Evolutionary conservation across 768 basidiomycete species (phyloP).

Genomic region (Holtermanniella nyarrowii): DNA sequence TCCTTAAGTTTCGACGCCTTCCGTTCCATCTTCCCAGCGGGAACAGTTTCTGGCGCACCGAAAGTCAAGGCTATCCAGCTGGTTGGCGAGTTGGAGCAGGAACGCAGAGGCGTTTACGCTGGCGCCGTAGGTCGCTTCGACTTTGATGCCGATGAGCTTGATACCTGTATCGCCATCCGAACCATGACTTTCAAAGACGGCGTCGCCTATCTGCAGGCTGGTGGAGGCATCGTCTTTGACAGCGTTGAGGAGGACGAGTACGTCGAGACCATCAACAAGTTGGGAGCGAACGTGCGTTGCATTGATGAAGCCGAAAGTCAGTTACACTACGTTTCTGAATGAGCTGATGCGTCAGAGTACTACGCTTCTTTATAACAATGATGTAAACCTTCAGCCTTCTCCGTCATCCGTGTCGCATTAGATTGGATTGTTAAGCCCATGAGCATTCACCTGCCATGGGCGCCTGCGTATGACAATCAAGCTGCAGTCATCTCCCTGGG

Average conservation of each 20-base stretch:
- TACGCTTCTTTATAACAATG: too few relatives aligned
- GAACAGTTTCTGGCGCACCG: constrained; percentile 95
- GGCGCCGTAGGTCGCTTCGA: constrained; percentile 98
- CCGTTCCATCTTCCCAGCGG: constrained; percentile 96
- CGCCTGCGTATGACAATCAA: too few relatives aligned
- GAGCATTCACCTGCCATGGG: too few relatives aligned
- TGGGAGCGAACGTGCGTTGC: constrained; percentile 73
- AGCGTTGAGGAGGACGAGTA: constrained; percentile 98
- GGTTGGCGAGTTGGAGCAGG: constrained; percentile 70
- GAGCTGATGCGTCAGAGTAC: too few relatives aligned
- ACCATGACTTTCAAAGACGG: constrained; percentile 97
- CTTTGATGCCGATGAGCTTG: constrained; percentile 77
- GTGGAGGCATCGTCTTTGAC: constrained; percentile 91
- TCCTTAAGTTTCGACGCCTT: constrained; percentile 82
- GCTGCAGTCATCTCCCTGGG: too few relatives aligned
- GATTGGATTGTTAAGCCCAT: too few relatives aligned
- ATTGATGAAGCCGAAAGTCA: constrained; percentile 79
- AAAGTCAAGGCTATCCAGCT: constrained; percentile 98
- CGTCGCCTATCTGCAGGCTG: constrained; percentile 71
- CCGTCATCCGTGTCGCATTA: too few relatives aligned
- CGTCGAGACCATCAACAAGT: constrained; percentile 87
- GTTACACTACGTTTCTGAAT: too few relatives aligned
- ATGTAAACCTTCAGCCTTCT: too few relatives aligned
- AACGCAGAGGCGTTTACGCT: constrained; percentile 86
- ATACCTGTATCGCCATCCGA: constrained; percentile 96